Evolutionary conservation across 2,329 filamentous ascomycete species (phyloP).

Genomic region (Penicillium sp.): DNA sequence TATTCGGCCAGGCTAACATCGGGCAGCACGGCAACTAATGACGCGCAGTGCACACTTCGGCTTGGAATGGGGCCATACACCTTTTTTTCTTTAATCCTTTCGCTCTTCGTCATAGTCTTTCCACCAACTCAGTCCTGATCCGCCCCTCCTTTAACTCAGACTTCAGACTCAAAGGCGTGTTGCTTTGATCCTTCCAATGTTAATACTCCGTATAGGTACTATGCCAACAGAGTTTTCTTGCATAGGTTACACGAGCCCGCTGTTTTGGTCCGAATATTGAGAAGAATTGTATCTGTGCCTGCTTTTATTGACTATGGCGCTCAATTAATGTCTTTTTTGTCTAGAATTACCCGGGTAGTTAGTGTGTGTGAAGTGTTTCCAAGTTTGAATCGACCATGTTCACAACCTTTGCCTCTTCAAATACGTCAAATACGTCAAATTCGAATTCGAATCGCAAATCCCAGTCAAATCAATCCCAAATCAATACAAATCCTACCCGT

Average conservation of each 20-base stretch:
- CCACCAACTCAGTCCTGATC: slow-evolving; percentile 16
- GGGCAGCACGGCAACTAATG: slow-evolving; percentile 22
- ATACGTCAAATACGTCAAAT: not conserved
- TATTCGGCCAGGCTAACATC: slow-evolving; percentile 13
- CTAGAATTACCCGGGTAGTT: not conserved
- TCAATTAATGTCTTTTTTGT: not conserved
- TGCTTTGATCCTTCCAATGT: not conserved
- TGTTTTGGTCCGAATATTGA: slow-evolving; percentile 12
- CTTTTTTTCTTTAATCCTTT: not conserved
- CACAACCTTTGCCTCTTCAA: not conserved
- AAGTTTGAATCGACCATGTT: not conserved
- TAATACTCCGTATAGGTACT: not conserved
- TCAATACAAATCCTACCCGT: not conserved
- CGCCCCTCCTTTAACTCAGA: slow-evolving; percentile 16
- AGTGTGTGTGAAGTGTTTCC: not conserved
- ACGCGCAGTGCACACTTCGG: slow-evolving; percentile 16
- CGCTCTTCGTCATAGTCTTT: slow-evolving; percentile 14
- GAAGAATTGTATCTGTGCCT: not conserved
- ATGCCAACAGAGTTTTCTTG: slow-evolving; percentile 5
- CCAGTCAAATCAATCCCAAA: not conserved
- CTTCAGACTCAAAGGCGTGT: not conserved
- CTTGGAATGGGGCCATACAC: slow-evolving; percentile 1
- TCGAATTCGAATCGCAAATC: not conserved
- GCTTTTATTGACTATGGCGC: not conserved
- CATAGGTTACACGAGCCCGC: slow-evolving; percentile 20